These are phyloP conservation scores for Turnera subulata DNA, from an alignment of 345 rosid species.

Conservation along the genomic window DNA sequence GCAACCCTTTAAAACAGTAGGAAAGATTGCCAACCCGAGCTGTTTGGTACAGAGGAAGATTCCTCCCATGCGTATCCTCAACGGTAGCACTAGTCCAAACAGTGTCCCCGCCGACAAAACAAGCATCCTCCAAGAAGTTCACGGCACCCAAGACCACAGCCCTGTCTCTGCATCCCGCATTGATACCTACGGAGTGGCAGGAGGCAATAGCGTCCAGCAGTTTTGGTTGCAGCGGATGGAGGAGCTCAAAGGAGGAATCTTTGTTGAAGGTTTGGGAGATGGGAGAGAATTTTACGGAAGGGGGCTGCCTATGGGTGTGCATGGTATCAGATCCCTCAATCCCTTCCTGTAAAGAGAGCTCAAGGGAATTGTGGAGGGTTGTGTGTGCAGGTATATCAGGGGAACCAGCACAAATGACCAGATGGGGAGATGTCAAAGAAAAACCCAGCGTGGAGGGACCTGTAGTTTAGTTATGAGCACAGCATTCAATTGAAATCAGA, in stretches of 20 bases:
- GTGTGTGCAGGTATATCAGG: slow-evolving; percentile 45
- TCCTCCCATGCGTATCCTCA: slow-evolving; percentile 22
- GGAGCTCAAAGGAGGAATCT: slow-evolving; percentile 79
- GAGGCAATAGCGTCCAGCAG: slow-evolving; percentile 14
- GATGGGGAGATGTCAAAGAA: slow-evolving; percentile 65
- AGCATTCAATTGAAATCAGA: not conserved
- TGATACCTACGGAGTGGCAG: slow-evolving; percentile 28
- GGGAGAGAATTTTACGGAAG: slow-evolving; percentile 62
- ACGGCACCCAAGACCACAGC: slow-evolving; percentile 29
- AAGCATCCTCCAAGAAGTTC: slow-evolving; percentile 33
- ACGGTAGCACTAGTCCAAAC: slow-evolving; percentile 29
- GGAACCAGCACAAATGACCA: slow-evolving; percentile 65
- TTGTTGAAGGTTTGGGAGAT: slow-evolving; percentile 50
- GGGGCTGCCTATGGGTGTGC: slow-evolving; percentile 29
- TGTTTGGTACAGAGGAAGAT: slow-evolving; percentile 37
- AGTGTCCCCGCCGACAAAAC: slow-evolving; percentile 44
- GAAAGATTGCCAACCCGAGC: slow-evolving; percentile 48
- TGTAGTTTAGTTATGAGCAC: slow-evolving; percentile 24
- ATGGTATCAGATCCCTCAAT: slow-evolving; percentile 36
- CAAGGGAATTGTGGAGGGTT: slow-evolving; percentile 33
- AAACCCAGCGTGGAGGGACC: slow-evolving; percentile 60
- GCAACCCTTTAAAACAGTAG: slow-evolving; percentile 38
- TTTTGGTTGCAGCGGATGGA: slow-evolving; percentile 31
- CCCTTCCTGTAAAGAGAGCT: slow-evolving; percentile 82
- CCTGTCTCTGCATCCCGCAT: slow-evolving; percentile 38